Conservation (phyloP, 1,139 yeast species). For the Meyerozyma sp. region DNA sequence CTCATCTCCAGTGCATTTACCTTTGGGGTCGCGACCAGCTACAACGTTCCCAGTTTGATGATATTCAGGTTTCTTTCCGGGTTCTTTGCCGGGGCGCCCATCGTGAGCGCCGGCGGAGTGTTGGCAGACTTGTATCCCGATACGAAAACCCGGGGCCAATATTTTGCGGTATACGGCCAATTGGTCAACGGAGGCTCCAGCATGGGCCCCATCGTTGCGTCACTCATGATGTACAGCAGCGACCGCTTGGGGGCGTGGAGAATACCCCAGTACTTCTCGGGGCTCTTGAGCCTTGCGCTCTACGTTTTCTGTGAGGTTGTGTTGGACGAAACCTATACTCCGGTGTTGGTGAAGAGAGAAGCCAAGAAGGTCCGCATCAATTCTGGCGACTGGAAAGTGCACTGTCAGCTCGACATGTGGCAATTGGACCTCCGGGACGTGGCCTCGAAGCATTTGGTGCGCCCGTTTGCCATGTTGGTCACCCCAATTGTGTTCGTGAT, state of each 20-base stretch:
- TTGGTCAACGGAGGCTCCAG: neutral
- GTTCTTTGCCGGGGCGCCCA: neutral
- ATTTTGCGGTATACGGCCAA: neutral
- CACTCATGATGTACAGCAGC: neutral
- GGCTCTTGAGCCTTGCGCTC: neutral
- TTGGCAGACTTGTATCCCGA: neutral
- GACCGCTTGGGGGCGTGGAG: neutral
- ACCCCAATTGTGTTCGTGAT: slow-evolving; percentile 40
- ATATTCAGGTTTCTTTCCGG: neutral
- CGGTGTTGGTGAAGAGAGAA: neutral
- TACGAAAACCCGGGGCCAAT: neutral
- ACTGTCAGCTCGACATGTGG: neutral
- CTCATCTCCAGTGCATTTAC: neutral
- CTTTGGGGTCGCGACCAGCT: neutral
- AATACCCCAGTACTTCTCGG: neutral
- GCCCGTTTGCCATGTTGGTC: slow-evolving; percentile 40
- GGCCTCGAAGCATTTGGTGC: slow-evolving; percentile 20
- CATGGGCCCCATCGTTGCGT: neutral
- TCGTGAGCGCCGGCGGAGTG: neutral
- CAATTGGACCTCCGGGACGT: neutral
- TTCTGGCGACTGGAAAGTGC: neutral
- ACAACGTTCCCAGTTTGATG: neutral
- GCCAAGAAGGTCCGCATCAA: neutral
- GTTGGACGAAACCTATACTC: neutral
- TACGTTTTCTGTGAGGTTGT: neutral